phyloP scores from a whole-genome alignment of 192 early-diverging fungal genomes.

The Rhizophlyctis rosea region DNA sequence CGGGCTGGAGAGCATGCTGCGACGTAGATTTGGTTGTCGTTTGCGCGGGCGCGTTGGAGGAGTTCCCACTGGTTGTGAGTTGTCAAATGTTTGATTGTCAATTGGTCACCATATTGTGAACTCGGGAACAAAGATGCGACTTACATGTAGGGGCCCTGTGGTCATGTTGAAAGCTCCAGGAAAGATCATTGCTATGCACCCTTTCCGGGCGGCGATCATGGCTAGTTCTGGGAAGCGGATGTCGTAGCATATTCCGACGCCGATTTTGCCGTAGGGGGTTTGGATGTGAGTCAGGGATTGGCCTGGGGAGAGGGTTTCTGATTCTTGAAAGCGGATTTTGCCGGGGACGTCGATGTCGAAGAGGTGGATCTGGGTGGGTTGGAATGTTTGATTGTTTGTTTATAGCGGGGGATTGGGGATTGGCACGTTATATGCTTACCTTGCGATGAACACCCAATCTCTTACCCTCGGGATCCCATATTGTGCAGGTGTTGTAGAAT shows the following conservation, averaged over 20 bases:
- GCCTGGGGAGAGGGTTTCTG: conserved; percentile 78
- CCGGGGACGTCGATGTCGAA: conserved; percentile 97
- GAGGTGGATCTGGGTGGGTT: conserved; percentile 68
- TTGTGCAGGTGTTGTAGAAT: conserved; percentile 82
- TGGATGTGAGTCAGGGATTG: conserved; percentile 69
- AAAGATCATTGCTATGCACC: conserved; percentile 92
- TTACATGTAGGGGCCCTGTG: conserved; percentile 84
- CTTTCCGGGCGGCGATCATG: conserved; percentile 81
- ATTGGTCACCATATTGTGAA: too few relatives aligned
- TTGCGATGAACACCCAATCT: conserved; percentile 26
- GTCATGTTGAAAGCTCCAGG: conserved; percentile 96
- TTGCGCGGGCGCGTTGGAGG: conserved; percentile 74
- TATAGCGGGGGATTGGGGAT: too few relatives aligned
- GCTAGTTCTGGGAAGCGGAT: conserved; percentile 96
- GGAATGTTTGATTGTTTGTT: conserved; percentile 29
- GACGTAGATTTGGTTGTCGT: conserved; percentile 93
- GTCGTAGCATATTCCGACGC: conserved; percentile 96
- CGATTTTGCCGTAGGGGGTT: conserved; percentile 81
- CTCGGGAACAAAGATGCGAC: too few relatives aligned
- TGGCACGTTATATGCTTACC: too few relatives aligned
- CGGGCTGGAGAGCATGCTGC: conserved; percentile 96
- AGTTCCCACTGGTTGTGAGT: conserved; percentile 75
- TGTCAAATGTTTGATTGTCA: conserved; percentile 11
- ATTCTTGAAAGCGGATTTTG: conserved; percentile 86
- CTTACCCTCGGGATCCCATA: conserved; percentile 59